These are phyloP conservation scores for Verticillium alfalfae DNA, from an alignment of 2,329 filamentous ascomycete genomes.

Conservation along the genomic window DNA sequence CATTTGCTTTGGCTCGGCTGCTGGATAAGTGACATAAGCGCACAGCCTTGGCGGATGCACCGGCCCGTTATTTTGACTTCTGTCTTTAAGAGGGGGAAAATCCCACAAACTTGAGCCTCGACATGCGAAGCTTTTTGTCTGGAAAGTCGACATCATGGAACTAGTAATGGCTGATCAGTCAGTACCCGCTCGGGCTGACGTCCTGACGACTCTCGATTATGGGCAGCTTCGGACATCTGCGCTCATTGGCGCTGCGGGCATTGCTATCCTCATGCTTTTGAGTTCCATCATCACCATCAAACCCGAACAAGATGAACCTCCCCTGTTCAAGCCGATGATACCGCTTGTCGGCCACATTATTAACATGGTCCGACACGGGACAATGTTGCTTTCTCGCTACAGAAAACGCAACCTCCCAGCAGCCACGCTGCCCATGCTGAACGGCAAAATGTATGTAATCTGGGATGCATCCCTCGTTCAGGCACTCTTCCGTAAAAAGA, in stretches of 20 bases:
- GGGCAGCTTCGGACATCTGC: neutral
- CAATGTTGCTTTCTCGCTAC: neutral
- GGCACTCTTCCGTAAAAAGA: constrained; percentile 29
- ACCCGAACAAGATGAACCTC: constrained; percentile 31
- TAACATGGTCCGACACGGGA: constrained; percentile 25
- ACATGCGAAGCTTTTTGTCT: too few relatives aligned
- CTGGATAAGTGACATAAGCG: too few relatives aligned
- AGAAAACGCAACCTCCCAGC: constrained; percentile 18
- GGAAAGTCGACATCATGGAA: too few relatives aligned
- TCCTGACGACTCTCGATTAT: neutral
- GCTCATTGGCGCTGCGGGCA: neutral
- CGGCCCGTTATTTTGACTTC: too few relatives aligned
- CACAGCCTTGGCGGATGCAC: too few relatives aligned
- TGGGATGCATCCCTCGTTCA: constrained; percentile 30
- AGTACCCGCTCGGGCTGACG: neutral
- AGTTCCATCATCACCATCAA: neutral
- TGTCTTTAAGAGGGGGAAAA: too few relatives aligned
- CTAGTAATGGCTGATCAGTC: neutral
- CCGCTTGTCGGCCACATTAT: constrained; percentile 42
- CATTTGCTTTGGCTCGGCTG: too few relatives aligned
- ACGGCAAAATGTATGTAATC: constrained; percentile 37
- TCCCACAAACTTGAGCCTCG: too few relatives aligned
- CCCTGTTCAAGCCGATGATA: constrained; percentile 30
- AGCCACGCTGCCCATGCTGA: constrained; percentile 38
- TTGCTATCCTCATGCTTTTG: neutral